These are phyloP conservation scores for Elongisporangium anandrum DNA, from an alignment of 352 stramenopile species.

Conservation along the genomic window DNA sequence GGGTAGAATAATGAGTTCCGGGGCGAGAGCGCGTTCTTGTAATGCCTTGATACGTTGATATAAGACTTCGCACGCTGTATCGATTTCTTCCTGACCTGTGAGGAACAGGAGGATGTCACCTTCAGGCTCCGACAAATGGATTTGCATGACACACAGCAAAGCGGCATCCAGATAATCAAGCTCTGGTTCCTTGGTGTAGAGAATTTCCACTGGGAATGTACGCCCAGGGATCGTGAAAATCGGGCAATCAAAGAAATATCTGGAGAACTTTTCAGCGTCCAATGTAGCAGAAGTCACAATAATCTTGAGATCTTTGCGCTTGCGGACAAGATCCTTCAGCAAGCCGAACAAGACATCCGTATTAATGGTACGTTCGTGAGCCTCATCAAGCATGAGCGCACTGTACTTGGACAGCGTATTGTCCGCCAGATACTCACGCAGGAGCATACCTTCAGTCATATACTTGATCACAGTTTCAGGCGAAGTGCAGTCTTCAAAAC, in stretches of 20 bases:
- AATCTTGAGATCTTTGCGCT: constrained; percentile 86
- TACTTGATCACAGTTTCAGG: constrained; percentile 98
- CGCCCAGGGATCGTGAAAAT: constrained; percentile 99
- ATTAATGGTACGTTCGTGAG: constrained; percentile 97
- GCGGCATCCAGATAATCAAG: constrained; percentile 97
- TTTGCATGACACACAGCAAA: constrained; percentile 99
- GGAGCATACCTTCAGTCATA: constrained; percentile 99
- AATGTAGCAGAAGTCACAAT: constrained; percentile 94
- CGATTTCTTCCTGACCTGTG: constrained; percentile 99
- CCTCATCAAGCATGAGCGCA: constrained; percentile 97
- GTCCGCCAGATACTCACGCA: constrained; percentile 98
- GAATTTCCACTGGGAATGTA: constrained; percentile 97
- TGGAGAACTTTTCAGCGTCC: constrained; percentile 97
- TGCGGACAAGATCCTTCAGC: constrained; percentile 85
- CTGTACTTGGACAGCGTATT: constrained; percentile 93
- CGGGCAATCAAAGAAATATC: constrained; percentile 96
- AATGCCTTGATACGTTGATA: constrained; percentile 97
- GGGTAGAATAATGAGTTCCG: constrained; percentile 97
- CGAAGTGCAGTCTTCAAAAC: constrained; percentile 83
- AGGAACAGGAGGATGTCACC: constrained; percentile 99
- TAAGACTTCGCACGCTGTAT: constrained; percentile 97
- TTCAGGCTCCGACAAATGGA: constrained; percentile 96
- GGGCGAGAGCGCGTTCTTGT: constrained; percentile 90
- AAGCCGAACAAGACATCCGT: constrained; percentile 99
- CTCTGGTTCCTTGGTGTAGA: constrained; percentile 99